Conservation (phyloP, 306 rosid species). For the Cucumis melo region DNA sequence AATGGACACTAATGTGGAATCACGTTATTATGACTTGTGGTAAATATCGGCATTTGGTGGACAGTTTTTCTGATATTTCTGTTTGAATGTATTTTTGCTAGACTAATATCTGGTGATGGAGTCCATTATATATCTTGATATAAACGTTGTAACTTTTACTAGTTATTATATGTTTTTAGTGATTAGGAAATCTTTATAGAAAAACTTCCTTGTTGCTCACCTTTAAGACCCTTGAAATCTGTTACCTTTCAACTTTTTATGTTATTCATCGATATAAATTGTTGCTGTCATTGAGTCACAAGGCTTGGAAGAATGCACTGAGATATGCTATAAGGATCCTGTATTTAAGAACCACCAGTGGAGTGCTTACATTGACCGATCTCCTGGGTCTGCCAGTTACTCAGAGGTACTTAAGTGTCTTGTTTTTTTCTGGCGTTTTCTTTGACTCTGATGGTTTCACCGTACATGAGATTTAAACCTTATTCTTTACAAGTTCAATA, state of each 20-base stretch:
- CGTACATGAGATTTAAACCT: background rate
- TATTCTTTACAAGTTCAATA: background rate
- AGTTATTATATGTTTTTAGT: background rate
- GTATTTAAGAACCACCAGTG: constrained; percentile 77
- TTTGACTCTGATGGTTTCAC: background rate
- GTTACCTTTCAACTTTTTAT: background rate
- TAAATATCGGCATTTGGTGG: background rate
- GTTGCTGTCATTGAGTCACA: constrained; percentile 4
- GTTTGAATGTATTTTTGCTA: background rate
- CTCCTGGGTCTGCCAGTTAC: constrained; percentile 66
- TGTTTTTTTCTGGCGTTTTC: background rate
- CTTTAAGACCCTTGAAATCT: background rate
- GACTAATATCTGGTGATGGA: background rate
- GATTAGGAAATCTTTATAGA: background rate
- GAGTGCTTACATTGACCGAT: constrained; percentile 93
- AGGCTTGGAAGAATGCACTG: constrained; percentile 75
- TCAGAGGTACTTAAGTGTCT: constrained; percentile 40
- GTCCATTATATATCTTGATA: background rate
- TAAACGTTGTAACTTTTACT: background rate
- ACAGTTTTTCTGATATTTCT: background rate
- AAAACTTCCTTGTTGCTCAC: background rate
- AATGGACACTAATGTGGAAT: background rate
- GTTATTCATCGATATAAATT: background rate
- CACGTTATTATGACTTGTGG: background rate
- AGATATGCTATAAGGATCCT: constrained; percentile 86